These are phyloP conservation scores for Asterochloris erici DNA, from an alignment of 139 green algal genomes.

Conservation along the genomic window DNA sequence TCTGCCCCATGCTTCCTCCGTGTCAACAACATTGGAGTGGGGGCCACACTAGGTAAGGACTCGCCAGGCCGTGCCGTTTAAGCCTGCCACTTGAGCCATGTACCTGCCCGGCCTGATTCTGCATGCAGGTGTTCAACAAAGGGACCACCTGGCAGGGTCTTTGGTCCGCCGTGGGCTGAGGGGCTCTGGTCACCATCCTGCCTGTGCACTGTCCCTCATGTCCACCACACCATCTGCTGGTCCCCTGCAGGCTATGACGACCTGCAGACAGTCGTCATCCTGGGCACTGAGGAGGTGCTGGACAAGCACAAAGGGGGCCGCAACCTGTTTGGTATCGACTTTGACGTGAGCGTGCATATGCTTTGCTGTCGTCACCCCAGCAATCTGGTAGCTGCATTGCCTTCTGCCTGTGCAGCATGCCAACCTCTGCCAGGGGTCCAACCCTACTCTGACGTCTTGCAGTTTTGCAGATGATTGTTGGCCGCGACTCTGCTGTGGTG, in stretches of 20 bases:
- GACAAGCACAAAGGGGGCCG: slow-evolving; percentile 4
- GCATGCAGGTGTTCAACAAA: neutral
- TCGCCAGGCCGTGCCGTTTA: too few relatives aligned
- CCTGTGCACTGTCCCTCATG: neutral
- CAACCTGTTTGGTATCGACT: neutral
- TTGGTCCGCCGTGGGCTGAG: neutral
- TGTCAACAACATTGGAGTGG: slow-evolving; percentile 11
- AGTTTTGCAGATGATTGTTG: slow-evolving; percentile 17
- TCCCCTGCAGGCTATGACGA: slow-evolving; percentile 18
- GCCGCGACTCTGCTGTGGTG: slow-evolving; percentile 5
- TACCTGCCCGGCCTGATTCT: too few relatives aligned
- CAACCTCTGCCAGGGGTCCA: too few relatives aligned
- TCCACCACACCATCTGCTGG: neutral
- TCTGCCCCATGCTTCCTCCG: slow-evolving; percentile 15
- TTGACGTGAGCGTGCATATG: too few relatives aligned
- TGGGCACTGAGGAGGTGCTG: slow-evolving; percentile 11
- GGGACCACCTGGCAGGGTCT: too few relatives aligned
- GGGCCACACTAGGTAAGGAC: slow-evolving; percentile 16
- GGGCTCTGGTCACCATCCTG: neutral
- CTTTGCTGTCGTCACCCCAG: too few relatives aligned
- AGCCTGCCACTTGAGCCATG: too few relatives aligned
- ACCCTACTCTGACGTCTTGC: neutral
- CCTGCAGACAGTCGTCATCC: slow-evolving; percentile 9
- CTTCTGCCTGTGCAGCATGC: too few relatives aligned
- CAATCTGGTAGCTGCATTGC: too few relatives aligned